Base-by-base conservation (phyloP, 345 rosid genomes). In the Populus tremula region DNA sequence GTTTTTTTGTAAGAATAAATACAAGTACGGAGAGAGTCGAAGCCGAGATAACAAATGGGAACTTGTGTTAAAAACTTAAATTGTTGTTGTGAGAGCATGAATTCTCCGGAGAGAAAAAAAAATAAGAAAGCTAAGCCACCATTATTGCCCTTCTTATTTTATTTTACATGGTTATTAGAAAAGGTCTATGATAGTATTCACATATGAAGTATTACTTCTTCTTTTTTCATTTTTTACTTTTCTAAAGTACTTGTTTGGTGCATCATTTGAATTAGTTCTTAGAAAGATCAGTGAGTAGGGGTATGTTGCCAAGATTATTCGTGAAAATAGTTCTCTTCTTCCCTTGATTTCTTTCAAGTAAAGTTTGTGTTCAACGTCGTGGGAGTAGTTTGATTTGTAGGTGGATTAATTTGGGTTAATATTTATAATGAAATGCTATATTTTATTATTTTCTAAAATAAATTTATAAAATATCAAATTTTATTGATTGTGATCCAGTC, bases 1-100 rank as follows among this genome's bases (percentile, higher is more conserved):
- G 16, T 59, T n/a, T 23, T 0, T 4, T 82, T 25, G 70, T 74
- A 71, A 72, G 53, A 31, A 65, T 11, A 59, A 75, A 68, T 70
- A 36, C 78, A 76, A 82, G 77, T 47, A 76, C 76, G 75, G 78
- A 56, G 45, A 41, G 76, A 50, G 89, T 87, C 87, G 83, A 87
- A 85, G 84, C 73, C 14, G 64, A 72, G 72, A 73, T 75, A 81
- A 70, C 64, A 54, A 80, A 65, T 49, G 18, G 23, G 47, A 4
- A 36, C n/a, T 8, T 29, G 9, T 23, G 25, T 59, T n/a, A 59
- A 59, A 56, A 59, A 59, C 1, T 56, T 56, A 56, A 56, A 23
- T 54, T 2, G 45, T 1, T 31, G 56, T 14, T 56, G 73, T 20
- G 33, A 74, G 39, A 76, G 75, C 53, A 70, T 54, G 75, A 72